Conservation (phyloP, 768 basidiomycete species). For the Lactifluus hygrophoroides region DNA sequence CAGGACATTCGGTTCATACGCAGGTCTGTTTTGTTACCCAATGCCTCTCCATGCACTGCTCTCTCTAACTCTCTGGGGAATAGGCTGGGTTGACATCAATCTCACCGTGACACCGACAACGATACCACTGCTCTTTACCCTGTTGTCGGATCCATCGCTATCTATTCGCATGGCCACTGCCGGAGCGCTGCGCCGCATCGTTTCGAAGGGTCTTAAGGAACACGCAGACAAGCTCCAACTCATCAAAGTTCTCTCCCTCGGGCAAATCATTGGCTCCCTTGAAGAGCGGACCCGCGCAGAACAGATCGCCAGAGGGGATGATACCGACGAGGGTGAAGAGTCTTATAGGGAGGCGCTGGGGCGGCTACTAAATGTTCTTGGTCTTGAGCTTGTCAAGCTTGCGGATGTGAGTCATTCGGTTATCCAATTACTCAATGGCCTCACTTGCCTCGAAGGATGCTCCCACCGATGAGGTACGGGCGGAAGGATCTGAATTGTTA, state of each 20-base stretch:
- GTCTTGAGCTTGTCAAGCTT: slow-evolving; percentile 75
- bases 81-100: slow-evolving; percentile 98
- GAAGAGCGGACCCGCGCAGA: slow-evolving; percentile 67
- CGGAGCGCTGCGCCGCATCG: slow-evolving; percentile 69
- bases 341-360: slow-evolving; percentile 86
- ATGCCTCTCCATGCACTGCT: neutral
- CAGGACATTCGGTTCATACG: slow-evolving; percentile 86
- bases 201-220: slow-evolving; percentile 92
- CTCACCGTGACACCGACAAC: slow-evolving; percentile 88
- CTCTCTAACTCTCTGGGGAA: slow-evolving; percentile 1
- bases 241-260: slow-evolving; percentile 80
- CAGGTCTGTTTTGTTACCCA: slow-evolving; percentile 53
- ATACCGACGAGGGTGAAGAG: slow-evolving; percentile 81
- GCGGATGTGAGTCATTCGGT: slow-evolving; percentile 49
- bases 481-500: slow-evolving; percentile 57
- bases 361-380: slow-evolving; percentile 71
- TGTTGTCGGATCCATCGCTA: slow-evolving; percentile 70
- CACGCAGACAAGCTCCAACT: slow-evolving; percentile 83
- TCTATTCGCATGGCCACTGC: slow-evolving; percentile 80
- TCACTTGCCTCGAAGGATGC: slow-evolving; percentile 39
- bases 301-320: slow-evolving; percentile 54
- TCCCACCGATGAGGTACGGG: slow-evolving; percentile 46
- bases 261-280: slow-evolving; percentile 70
- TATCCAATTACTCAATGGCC: slow-evolving; percentile 4
- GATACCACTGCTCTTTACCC: slow-evolving; percentile 72